These are phyloP conservation scores for Pleurotus djamor DNA, from an alignment of 768 basidiomycete species.

Conservation along the genomic window DNA sequence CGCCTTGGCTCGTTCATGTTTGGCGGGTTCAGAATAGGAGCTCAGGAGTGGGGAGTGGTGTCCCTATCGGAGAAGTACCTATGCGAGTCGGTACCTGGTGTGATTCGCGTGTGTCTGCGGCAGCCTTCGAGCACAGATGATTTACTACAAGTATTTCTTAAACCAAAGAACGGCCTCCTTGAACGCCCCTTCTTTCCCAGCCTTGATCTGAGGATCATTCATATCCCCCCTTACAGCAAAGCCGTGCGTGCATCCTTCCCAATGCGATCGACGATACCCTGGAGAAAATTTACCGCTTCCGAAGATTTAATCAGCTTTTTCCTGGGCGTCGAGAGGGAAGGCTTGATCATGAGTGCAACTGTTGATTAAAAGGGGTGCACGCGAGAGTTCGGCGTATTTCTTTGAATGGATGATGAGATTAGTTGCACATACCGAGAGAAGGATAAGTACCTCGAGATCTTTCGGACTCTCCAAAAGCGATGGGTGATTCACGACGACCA, in stretches of 20 bases:
- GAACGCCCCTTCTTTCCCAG: conserved; percentile 56
- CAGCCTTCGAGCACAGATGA: not conserved
- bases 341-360: conserved; percentile 49
- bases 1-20: no score
- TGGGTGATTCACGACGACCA: conserved; percentile 53
- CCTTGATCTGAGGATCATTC: conserved; percentile 39
- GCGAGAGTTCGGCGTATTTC: conserved; percentile 44
- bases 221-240: conserved; percentile 43
- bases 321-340: conserved; percentile 47
- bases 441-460: conserved; percentile 54
- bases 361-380: conserved; percentile 65
- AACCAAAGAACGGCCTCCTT: conserved; percentile 49
- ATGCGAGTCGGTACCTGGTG: no score
- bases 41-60: no score
- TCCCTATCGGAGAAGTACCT: no score
- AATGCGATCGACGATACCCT: conserved; percentile 44
- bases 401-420: conserved; percentile 30
- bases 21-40: no score
- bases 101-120: no score
- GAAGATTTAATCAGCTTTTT: conserved; percentile 46
- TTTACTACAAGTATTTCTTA: conserved; percentile 20
- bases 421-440: conserved; percentile 26
- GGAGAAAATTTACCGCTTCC: conserved; percentile 40
- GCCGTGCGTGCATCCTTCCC: conserved; percentile 29
- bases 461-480: conserved; percentile 53